Conservation (phyloP, 345 rosid species). For the Acer negundo region DNA sequence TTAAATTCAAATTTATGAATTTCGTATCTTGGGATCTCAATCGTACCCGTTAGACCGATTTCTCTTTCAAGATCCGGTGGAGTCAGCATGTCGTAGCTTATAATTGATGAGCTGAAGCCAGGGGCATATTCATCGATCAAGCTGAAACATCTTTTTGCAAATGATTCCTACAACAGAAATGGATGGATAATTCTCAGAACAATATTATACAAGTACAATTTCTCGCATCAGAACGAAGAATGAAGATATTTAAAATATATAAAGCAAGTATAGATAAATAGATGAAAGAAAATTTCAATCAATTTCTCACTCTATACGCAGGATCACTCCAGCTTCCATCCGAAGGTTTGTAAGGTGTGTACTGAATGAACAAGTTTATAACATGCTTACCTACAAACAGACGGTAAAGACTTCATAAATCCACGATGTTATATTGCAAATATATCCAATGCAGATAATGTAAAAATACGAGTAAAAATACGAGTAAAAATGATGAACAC, state of each 20-base stretch:
- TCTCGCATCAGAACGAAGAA: neutral
- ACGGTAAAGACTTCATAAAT: neutral
- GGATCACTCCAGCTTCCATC: constrained; percentile 66
- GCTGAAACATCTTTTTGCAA: constrained; percentile 45
- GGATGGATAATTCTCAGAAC: neutral
- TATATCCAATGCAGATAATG: neutral
- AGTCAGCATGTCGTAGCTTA: constrained; percentile 66
- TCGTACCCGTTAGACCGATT: constrained; percentile 59
- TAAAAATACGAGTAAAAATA: neutral
- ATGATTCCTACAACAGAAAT: constrained; percentile 38
- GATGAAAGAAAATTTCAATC: neutral
- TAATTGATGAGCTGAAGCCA: constrained; percentile 58
- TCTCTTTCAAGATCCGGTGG: constrained; percentile 74
- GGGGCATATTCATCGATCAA: constrained; percentile 48
- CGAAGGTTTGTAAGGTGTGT: constrained; percentile 63
- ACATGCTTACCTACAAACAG: constrained; percentile 54
- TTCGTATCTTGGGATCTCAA: neutral
- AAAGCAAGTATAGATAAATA: neutral
- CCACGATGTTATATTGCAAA: neutral
- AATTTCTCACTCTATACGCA: constrained; percentile 42
- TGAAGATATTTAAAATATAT: neutral
- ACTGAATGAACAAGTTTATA: constrained; percentile 59
- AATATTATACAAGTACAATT: neutral
- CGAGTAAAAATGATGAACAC: neutral
- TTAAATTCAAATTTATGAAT: neutral